Base-by-base conservation (phyloP, 441 rosid genomes). In the Jatropha podagrica region DNA sequence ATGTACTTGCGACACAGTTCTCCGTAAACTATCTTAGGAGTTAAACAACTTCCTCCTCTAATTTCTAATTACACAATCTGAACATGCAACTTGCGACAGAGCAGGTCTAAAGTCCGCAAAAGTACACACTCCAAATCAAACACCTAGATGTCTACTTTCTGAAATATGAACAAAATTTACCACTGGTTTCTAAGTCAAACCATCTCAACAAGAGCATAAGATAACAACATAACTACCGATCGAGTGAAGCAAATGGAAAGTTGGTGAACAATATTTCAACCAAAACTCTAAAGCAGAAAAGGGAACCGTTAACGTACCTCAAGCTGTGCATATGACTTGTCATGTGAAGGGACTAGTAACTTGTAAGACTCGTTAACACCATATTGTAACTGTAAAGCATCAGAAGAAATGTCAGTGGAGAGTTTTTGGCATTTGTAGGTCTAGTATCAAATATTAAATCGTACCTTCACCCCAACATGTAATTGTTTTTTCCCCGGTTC, bases 281-380 rank as follows among this genome's bases (percentile, higher is more conserved):
- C 40, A n/a, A 9, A 23, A 49, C 17, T 27, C 46, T 59, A 9
- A 66, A 75, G 56, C 46, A 58, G 1, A 68, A 48, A 65, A 60
- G 40, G 52, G 59, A 74, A 20, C 15, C 20, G 60, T 64, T 54
- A 14, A 80, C 76, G 68, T 69, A 87, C 95, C 93, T 89, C 88
- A 67, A 89, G 87, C 70, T 81, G 85, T 51, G 89, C 92, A 83
- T 73, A 81, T 5, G 85, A 82, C n/a, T 81, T 85, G 42, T 73
- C 79, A 44, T 63, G 78, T 37, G 87, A 83, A 73, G 92, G 85
- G 63, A 91, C 83, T 59, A 71, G 70, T 64, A 91, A 77, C 73
- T 78, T 89, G 86, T 91, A 89, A n/a, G 94, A 89, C 76, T 91
- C 94, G 60, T 88, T 89, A 46, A 68, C 66, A 42, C 92, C 92